Evolutionary conservation across 169 alveolate genomes (phyloP), one percentile per base, ranked within the genome.

Genomic region (Cryptosporidium viatorum): DNA sequence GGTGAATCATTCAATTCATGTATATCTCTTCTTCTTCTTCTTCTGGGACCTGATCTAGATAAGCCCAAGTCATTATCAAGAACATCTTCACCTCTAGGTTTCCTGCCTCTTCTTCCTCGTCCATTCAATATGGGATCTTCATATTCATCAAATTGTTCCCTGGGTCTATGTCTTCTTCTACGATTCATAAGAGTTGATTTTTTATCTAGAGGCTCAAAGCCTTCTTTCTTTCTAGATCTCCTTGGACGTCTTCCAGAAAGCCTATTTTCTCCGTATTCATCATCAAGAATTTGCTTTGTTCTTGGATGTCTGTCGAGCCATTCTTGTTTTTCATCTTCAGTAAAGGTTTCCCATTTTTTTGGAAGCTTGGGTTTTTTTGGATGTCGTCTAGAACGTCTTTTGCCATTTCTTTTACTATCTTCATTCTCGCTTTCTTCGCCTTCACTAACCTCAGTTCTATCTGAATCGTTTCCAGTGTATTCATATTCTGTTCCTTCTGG

Each of bases 271-370:
- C 48, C 70, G 16, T 18, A 26, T 31, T 50, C 14, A 3, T 26
- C 50, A 26, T 45, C 23, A 23, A 26, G 35, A 12, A 26, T 58
- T 16, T 14, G 31, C 3, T 10, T 52, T 0, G 23, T 21, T 71
- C 85, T 71, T 18, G 67, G 41, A 50, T 71, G 52, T 43, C 67
- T 71, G 23, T 55, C 48, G 6, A 73, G 68, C 69, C 69, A 73
- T 37, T 52, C 71, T 31, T 73, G 75, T 6, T 52, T 60, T 80
- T 80, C 89, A 8, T 80, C 48, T 2, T 80, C 89, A 23, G 48
- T 43, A 7, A 51, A 62, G 43, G n/a, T 59, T 4, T 80, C 69
- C 89, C 73, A 80, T 14, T 45, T 67, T 7, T 35, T 62, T 41
- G 80, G 73, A 65, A 65, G 71, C 0, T 65, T 65, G 41, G 71